Evolutionary conservation across 805 yeast genomes (phyloP).

Genomic region (Candida sakaeoensis): DNA sequence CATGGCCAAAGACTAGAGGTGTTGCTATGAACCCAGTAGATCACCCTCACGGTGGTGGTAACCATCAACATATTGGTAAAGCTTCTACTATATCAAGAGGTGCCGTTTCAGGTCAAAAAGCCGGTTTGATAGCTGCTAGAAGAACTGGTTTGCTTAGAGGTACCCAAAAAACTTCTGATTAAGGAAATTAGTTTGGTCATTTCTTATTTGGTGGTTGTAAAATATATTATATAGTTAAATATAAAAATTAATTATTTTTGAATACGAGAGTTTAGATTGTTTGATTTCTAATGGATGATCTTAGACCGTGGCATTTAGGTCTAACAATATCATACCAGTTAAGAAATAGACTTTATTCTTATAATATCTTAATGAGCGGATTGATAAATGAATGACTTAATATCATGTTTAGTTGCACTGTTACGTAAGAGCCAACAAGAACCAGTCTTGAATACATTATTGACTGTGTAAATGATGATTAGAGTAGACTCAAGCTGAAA

Average conservation of each 20-base stretch:
- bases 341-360: no score
- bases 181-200: conserved; percentile 12
- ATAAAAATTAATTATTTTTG: background rate
- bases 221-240: background rate
- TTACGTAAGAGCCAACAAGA: no score
- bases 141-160: conserved; percentile 39
- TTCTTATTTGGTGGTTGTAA: background rate
- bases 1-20: conserved; percentile 99
- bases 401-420: no score
- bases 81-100: conserved; percentile 40
- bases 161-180: conserved; percentile 36
- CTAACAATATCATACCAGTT: no score
- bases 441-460: no score
- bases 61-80: conserved; percentile 35
- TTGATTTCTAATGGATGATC: no score
- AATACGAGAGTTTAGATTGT: no score
- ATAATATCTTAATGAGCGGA: no score
- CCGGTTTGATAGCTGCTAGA: conserved; percentile 38
- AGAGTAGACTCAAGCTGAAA: no score
- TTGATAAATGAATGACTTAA: no score
- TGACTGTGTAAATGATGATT: no score
- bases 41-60: conserved; percentile 99
- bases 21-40: conserved; percentile 99
- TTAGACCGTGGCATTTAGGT: no score
- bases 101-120: conserved; percentile 39